Base-by-base conservation (phyloP, 768 basidiomycete species). In the Boletus huronensis region DNA sequence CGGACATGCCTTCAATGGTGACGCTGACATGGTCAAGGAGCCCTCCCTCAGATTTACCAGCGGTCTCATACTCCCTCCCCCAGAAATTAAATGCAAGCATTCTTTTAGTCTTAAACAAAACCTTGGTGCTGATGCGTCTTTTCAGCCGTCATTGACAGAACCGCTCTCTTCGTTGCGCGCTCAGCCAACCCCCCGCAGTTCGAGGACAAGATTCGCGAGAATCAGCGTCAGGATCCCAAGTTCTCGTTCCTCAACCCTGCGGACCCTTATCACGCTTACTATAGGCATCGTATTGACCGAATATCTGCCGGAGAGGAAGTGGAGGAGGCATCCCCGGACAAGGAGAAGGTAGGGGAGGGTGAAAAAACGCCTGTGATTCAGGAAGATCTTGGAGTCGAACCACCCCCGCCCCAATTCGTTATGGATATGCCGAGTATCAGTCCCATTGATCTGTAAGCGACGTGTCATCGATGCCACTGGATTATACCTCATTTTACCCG, bases 211-310 rank as follows among this genome's bases (percentile, higher is more conserved):
- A 93, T 99, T 72, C 85, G 94, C 64, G 94, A 98, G 75, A 89
- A 90, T 65, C 95, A 95, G 73, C 91, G 93, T 74, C 82, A 85
- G 60, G 96, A 98, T 78, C 93, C 94, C 53, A 96, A 97, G 75
- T 99, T 98, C 80, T 93, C 96, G 54, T 99, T 99, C 79, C 82
- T 99, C 72, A 96, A 96, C 77, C 87, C 92, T 58, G 83, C 84
- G 46, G 97, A 99, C 79, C 93, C 97, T 60, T 99, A 97, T 77
- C 93, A 98, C 85, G 91, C 91, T 57, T 98, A 99, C 75, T 99
- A 99, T 70, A 85, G 90, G 68, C 84, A 95, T 77, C 85, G 89
- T 67, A 83, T 96, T 75, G 91, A 93, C 45, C 85, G 84, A 68
- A 82, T 93, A 58, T 75, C 82, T 49, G 83, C 83, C 7, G 93